phyloP scores from a whole-genome alignment of 2,329 filamentous ascomycete species.

The Hymenoscyphus albidus region DNA sequence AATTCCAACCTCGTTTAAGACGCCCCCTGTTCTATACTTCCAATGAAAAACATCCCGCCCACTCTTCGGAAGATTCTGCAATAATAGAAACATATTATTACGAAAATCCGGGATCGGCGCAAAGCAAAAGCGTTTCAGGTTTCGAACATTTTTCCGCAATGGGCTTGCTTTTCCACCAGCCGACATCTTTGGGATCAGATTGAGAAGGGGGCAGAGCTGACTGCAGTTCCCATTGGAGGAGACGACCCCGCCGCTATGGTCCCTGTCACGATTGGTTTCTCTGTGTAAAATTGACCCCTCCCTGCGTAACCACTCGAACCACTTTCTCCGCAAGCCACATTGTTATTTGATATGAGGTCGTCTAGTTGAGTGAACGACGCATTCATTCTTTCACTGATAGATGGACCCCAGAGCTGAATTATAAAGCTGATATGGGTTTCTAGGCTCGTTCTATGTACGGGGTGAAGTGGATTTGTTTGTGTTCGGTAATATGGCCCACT shows the following conservation, averaged over 20 bases:
- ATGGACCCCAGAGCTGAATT: too few species aligned
- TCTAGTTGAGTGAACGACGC: too few species aligned
- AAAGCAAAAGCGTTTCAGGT: constrained; percentile 4
- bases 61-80: neutral
- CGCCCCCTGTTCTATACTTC: neutral
- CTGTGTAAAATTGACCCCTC: neutral
- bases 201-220: neutral
- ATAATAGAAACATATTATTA: neutral
- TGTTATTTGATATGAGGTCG: neutral
- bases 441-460: too few species aligned
- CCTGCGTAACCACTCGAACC: neutral
- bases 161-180: constrained; percentile 2
- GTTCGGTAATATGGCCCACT: too few species aligned
- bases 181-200: neutral
- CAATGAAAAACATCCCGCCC: neutral
- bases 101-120: neutral
- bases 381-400: too few species aligned
- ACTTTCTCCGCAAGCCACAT: neutral
- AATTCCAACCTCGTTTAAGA: neutral
- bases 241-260: neutral
- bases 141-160: constrained; percentile 1
- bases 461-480: too few species aligned
- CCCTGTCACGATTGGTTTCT: neutral
- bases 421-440: too few species aligned
- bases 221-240: neutral